Evolutionary conservation across 768 basidiomycete species (phyloP), one percentile per base, ranked within the genome.

Genomic region (Pleurotus citrinopileatus): DNA sequence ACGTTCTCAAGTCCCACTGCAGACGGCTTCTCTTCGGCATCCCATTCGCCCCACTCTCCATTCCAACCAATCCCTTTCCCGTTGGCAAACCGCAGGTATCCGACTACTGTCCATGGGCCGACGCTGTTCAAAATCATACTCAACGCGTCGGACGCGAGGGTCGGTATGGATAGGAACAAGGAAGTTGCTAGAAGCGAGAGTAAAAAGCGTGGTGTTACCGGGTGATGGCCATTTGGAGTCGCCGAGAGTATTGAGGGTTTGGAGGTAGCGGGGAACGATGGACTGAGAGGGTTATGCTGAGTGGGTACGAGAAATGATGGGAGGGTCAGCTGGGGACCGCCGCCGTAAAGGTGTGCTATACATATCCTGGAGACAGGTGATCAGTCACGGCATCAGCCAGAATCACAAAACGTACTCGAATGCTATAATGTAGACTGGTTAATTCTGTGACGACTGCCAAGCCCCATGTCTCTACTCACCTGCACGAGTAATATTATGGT

Each of bases 141-240:
- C n/a, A 95, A 74, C 0, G 91, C 87, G 57, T 91, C 84, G 0
- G 87, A 82, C 8, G 89, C 83, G 17, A 94, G 66, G 3, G 83
- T 76, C 0, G 91, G 87, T 15, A 94, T 86, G 26, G 88, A 90
- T 19, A 98, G 83, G 67, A 91, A 97, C 19, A 91, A 80, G 1
- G 92, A 78, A 12, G 92, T 93, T 0, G 94, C 91, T 27, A 98
- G 82, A 13, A 97, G 77, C 3, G 93, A 94, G 12, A 94, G 75
- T 4, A 97, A 79, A 61, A 97, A 87, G 7, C 82, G 77, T 3
- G 94, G 91, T 0, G 86, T 82, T 0, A 86, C 90, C 0, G 85
- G 86, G 43, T 95, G 92, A 29, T 86, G 76, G 19, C 74, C 79
- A 0, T 68, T 57, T 3, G 88, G 84, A 2, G 69, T 60, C 1